These are phyloP conservation scores for Eutrema heterophyllum DNA, from an alignment of 345 rosid species.

Conservation along the genomic window DNA sequence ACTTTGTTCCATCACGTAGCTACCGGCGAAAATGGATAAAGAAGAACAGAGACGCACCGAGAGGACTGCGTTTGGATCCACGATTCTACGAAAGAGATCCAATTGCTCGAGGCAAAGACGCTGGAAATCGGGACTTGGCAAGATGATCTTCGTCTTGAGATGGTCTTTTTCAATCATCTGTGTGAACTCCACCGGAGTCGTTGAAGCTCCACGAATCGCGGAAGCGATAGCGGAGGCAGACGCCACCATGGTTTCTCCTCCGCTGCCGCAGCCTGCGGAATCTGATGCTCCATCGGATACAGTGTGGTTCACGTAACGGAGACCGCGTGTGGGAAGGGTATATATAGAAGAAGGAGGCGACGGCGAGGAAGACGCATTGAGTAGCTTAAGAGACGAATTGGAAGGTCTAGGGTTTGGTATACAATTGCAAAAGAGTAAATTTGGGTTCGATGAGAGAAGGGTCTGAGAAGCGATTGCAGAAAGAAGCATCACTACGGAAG, in stretches of 20 bases:
- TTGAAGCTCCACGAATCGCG: conserved; percentile 60
- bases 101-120: conserved; percentile 75
- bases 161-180: conserved; percentile 58
- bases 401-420: conserved; percentile 24
- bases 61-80: conserved; percentile 64
- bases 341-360: conserved; percentile 29
- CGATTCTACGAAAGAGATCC: conserved; percentile 72
- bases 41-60: conserved; percentile 42
- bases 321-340: conserved; percentile 22
- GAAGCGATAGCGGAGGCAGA: conserved; percentile 82
- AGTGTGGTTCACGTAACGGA: conserved; percentile 50
- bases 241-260: conserved; percentile 34
- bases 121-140: conserved; percentile 80
- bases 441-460: conserved; percentile 26
- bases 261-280: not conserved
- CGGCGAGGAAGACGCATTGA: conserved; percentile 33
- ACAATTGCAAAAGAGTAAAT: conserved; percentile 23
- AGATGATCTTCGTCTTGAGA: conserved; percentile 45
- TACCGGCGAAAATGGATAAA: not conserved
- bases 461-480: conserved; percentile 41
- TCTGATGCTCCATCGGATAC: conserved; percentile 32
- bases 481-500: conserved; percentile 49
- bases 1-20: not conserved
- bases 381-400: conserved; percentile 31
- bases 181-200: conserved; percentile 66